Evolutionary conservation across 179 eudicot genomes (phyloP).

Genomic region (Kewa caespitosa): DNA sequence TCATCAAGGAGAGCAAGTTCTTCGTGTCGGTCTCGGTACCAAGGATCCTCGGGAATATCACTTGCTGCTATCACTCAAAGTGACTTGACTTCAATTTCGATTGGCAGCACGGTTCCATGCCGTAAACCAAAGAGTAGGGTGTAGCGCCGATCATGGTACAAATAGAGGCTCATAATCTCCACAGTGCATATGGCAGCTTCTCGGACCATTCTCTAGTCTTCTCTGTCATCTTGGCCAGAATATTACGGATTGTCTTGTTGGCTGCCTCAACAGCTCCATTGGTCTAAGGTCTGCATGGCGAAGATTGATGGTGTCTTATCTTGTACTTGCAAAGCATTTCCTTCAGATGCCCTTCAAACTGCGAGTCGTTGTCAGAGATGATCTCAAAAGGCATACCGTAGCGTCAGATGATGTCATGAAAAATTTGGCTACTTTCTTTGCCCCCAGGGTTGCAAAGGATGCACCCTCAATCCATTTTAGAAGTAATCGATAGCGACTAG

Average conservation of each 20-base stretch:
- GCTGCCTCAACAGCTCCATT: too few species aligned
- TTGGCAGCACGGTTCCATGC: slow-evolving; percentile 4
- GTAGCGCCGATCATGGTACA: slow-evolving; percentile 8
- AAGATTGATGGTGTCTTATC: not conserved
- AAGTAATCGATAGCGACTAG: slow-evolving; percentile 7
- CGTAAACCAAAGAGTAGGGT: slow-evolving; percentile 11
- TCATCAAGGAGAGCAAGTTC: too few species aligned
- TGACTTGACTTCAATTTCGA: slow-evolving; percentile 2
- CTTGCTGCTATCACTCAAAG: not conserved
- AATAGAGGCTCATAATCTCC: not conserved
- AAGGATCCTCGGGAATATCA: too few species aligned
- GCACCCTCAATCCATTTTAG: slow-evolving; percentile 13
- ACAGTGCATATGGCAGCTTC: not conserved
- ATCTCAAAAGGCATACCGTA: not conserved
- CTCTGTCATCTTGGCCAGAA: not conserved
- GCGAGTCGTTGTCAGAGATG: not conserved
- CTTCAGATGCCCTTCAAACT: not conserved
- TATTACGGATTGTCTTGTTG: not conserved
- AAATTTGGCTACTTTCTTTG: not conserved
- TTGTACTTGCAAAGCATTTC: not conserved
- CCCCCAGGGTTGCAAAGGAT: not conserved
- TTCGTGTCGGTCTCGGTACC: too few species aligned
- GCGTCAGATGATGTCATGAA: not conserved
- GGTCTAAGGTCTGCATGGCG: not conserved
- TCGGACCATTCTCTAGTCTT: not conserved